Conservation (phyloP, 148 eudicot genomes). For the Rhododendron ovatum region DNA sequence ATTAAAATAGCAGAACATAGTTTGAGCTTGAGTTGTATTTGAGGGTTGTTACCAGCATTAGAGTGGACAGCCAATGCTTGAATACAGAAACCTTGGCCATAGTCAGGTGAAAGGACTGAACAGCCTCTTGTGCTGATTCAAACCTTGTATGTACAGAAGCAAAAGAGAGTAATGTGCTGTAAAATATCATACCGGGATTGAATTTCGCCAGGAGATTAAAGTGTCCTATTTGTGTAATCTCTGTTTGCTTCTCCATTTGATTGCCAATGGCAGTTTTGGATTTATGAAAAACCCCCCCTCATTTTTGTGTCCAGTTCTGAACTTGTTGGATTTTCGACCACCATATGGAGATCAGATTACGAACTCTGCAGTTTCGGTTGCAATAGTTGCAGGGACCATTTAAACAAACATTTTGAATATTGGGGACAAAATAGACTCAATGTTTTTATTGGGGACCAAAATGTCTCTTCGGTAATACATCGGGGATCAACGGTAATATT, state of each 20-base stretch:
- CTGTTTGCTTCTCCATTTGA: not conserved
- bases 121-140: not conserved
- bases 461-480: no score
- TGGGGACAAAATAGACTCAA: no score
- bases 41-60: not conserved
- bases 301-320: no score
- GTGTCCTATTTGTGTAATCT: not conserved
- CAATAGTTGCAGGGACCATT: no score
- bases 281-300: not conserved
- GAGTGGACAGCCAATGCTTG: not conserved
- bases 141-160: constrained; percentile 18
- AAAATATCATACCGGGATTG: constrained; percentile 7
- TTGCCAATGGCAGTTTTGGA: not conserved
- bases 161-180: constrained; percentile 10
- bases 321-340: no score
- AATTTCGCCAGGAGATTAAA: not conserved
- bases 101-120: not conserved
- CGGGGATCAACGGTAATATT: no score
- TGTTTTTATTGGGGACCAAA: no score
- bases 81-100: not conserved
- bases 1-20: not conserved
- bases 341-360: no score
- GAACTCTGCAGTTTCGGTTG: no score
- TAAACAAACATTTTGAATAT: no score
- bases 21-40: not conserved